Evolutionary conservation across 2,329 filamentous ascomycete genomes (phyloP), one percentile per base, ranked within the genome.

Genomic region (Escovopsis sp.): DNA sequence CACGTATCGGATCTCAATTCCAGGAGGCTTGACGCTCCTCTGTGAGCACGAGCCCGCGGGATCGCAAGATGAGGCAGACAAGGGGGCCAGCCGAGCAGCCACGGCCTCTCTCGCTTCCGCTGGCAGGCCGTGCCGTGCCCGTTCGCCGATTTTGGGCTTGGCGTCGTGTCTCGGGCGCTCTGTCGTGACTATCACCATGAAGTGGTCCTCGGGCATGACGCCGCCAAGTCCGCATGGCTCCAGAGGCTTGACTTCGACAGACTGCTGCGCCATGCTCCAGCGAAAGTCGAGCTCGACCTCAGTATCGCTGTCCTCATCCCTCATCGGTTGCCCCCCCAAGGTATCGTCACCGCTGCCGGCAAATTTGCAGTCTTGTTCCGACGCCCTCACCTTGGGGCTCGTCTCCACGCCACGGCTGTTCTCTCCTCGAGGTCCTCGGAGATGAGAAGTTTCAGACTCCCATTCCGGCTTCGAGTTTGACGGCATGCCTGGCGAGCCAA

Each of bases 171-270:
- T 66, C 0, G 63, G 56, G 13, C 71, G 62, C 34, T 58, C 64
- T 0, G 72, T 76, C 2, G 63, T 64, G 2, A 79, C 74, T 2
- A 69, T 61, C 1, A 79, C 60, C 34, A 69, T 63, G 45, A 81
- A 80, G 47, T 80, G 76, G 47, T 81, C 77, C n/a, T 79, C 74
- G 0, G 76, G 76, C 24, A 67, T 58, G 0, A 77, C 68, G 12
- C 74, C 74, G 6, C 72, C 74, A 0, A 81, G 53, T 1, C 77
- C 77, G 37, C 68, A 76, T 0, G 72, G 70, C 44, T 76, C 71
- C 3, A 81, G 54, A 0, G 63, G 57, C 2, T 55, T 53, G 2
- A 61, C 51, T 3, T 57, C 48, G 2, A 60, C 53, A n/a, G 57
- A 57, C 45, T 69, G 68, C 11, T 57, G 54, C 2, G 59, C 50